Conservation (phyloP, 164 flowering plant genomes). For the Annona cherimola region DNA sequence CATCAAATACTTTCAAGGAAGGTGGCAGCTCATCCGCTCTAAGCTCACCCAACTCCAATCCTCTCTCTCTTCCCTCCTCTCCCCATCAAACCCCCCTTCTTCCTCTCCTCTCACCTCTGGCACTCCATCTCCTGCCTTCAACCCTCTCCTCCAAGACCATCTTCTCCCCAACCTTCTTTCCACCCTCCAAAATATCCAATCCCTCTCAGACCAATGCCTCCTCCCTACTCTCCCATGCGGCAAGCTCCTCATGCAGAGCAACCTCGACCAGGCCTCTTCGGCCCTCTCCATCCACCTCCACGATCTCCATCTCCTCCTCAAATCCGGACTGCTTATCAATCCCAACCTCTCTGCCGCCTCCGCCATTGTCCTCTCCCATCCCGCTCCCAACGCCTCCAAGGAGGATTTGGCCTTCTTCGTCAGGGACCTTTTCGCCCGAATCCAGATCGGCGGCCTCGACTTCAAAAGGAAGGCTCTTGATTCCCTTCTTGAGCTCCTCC, state of each 20-base stretch:
- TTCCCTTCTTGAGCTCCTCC: slow-evolving; percentile 51
- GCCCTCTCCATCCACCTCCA: slow-evolving; percentile 44
- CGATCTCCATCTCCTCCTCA: slow-evolving; percentile 61
- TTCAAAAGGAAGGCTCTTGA: slow-evolving; percentile 71
- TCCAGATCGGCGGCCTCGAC: slow-evolving; percentile 77
- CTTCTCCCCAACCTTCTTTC: slow-evolving; percentile 4
- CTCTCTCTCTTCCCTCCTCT: slow-evolving; percentile 20
- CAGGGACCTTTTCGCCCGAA: slow-evolving; percentile 58
- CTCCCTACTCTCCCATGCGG: slow-evolving; percentile 38
- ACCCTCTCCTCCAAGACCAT: slow-evolving; percentile 4
- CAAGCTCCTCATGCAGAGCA: slow-evolving; percentile 74
- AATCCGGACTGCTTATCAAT: slow-evolving; percentile 64
- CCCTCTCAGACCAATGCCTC: slow-evolving; percentile 30
- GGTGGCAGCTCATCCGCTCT: slow-evolving; percentile 36
- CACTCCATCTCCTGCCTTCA: not conserved
- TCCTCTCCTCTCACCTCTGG: not conserved
- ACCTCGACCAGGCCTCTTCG: slow-evolving; percentile 66
- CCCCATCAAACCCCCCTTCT: slow-evolving; percentile 7
- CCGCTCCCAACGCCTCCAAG: slow-evolving; percentile 37
- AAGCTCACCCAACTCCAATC: slow-evolving; percentile 27
- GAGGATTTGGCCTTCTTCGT: slow-evolving; percentile 55
- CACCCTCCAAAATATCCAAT: slow-evolving; percentile 4
- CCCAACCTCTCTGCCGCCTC: slow-evolving; percentile 44
- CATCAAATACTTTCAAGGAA: slow-evolving; percentile 29
- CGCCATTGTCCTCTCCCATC: slow-evolving; percentile 72